Evolutionary conservation across 2,329 filamentous ascomycete species (phyloP).

Genomic region (Venturia oleaginea): DNA sequence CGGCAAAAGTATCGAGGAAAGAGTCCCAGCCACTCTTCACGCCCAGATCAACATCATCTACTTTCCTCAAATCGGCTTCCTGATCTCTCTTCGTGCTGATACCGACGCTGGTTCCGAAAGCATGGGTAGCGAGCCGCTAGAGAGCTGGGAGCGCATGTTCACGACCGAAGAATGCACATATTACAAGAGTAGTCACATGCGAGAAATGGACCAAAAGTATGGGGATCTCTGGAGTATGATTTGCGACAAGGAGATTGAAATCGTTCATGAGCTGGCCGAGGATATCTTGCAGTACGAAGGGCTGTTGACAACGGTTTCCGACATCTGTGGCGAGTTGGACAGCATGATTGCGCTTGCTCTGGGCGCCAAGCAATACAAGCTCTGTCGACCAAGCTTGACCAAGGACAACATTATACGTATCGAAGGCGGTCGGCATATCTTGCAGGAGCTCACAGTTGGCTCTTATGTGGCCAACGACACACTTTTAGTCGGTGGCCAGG

Average conservation of each 20-base stretch:
- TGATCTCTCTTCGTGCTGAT: slow-evolving; percentile 64
- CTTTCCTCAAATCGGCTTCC: slow-evolving; percentile 84
- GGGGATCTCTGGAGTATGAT: slow-evolving; percentile 48
- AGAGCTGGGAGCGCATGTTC: slow-evolving; percentile 72
- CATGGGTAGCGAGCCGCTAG: slow-evolving; percentile 52
- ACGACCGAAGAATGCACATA: slow-evolving; percentile 54
- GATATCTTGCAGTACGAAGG: slow-evolving; percentile 60
- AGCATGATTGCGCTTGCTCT: slow-evolving; percentile 71
- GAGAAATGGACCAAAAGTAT: slow-evolving; percentile 67
- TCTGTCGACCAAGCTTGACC: slow-evolving; percentile 61
- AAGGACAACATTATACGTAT: slow-evolving; percentile 63
- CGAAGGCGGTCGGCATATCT: slow-evolving; percentile 63
- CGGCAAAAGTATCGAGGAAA: slow-evolving; percentile 49
- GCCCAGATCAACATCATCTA: slow-evolving; percentile 68
- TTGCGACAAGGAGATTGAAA: slow-evolving; percentile 69
- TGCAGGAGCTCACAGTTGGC: slow-evolving; percentile 76
- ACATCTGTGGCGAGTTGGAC: slow-evolving; percentile 73
- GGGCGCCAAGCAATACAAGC: slow-evolving; percentile 65
- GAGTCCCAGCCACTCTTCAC: slow-evolving; percentile 51
- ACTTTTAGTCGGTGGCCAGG: slow-evolving; percentile 50
- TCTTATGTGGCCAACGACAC: slow-evolving; percentile 80
- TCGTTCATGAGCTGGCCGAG: slow-evolving; percentile 68
- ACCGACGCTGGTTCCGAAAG: slow-evolving; percentile 47
- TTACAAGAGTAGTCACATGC: slow-evolving; percentile 80
- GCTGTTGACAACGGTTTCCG: slow-evolving; percentile 59